Conservation (phyloP, 495 filamentous ascomycete genomes). For the Thermothielavioides terrestris region DNA sequence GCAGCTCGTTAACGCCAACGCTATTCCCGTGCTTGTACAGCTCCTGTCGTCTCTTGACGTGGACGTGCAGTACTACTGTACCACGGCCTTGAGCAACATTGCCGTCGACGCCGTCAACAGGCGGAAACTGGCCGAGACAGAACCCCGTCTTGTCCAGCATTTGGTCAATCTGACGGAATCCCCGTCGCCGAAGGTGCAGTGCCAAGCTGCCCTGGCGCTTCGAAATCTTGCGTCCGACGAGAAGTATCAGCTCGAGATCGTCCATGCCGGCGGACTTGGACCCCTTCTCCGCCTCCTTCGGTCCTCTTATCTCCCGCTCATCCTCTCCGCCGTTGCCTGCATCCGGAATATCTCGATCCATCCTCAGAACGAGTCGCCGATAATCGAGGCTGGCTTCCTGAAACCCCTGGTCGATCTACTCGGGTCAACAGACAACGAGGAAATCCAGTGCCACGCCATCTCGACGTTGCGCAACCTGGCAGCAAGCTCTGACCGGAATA, state of each 20-base stretch:
- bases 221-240: conserved; percentile 96
- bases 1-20: conserved; percentile 91
- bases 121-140: conserved; percentile 79
- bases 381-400: conserved; percentile 94
- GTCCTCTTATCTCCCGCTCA: conserved; percentile 90
- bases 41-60: conserved; percentile 85
- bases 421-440: conserved; percentile 93
- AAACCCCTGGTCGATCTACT: conserved; percentile 88
- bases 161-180: conserved; percentile 96
- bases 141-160: conserved; percentile 81
- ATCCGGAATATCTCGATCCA: conserved; percentile 99
- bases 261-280: conserved; percentile 72
- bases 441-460: conserved; percentile 98
- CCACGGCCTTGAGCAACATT: conserved; percentile 95
- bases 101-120: conserved; percentile 88
- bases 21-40: conserved; percentile 92
- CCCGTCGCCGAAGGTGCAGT: conserved; percentile 93
- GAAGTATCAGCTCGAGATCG: conserved; percentile 97
- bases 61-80: conserved; percentile 99
- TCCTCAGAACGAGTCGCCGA: conserved; percentile 97
- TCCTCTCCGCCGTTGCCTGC: conserved; percentile 93
- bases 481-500: conserved; percentile 94
- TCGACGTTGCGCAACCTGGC: conserved; percentile 93
- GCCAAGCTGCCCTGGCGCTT: conserved; percentile 89
- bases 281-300: conserved; percentile 83